Percentiles rank a stretch among this genome's conserved stretches.
Evolutionary conservation across 2,329 filamentous ascomycete species (phyloP).

Genomic region (Trichophyton verrucosum): DNA sequence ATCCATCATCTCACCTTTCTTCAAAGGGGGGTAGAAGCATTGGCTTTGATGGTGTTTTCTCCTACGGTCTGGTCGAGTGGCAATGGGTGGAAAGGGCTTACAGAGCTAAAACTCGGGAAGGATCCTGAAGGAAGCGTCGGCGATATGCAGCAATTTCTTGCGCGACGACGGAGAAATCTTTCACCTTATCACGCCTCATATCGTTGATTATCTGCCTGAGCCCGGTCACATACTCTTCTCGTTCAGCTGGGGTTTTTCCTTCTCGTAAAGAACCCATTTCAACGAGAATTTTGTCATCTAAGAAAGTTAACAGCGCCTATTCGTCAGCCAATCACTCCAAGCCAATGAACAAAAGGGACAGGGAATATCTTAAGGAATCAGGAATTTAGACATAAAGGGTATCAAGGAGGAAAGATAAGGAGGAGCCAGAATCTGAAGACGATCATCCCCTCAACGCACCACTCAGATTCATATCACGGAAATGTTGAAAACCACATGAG

Average conservation of each 20-base stretch:
- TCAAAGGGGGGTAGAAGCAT: background rate
- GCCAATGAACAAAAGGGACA: background rate
- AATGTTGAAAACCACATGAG: constrained; percentile 69
- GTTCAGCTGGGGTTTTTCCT: constrained; percentile 34
- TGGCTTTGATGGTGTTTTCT: background rate
- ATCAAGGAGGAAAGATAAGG: constrained; percentile 1
- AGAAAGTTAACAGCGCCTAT: constrained; percentile 26
- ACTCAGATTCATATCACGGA: constrained; percentile 55
- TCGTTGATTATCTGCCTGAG: constrained; percentile 39
- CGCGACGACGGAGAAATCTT: constrained; percentile 39
- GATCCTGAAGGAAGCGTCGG: constrained; percentile 38
- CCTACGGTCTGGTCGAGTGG: background rate
- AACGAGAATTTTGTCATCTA: constrained; percentile 41
- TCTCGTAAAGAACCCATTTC: constrained; percentile 38
- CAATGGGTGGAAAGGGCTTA: constrained; percentile 16
- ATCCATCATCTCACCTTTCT: background rate
- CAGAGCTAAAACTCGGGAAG: constrained; percentile 34
- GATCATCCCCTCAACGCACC: constrained; percentile 50
- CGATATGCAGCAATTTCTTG: constrained; percentile 39
- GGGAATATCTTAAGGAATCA: background rate
- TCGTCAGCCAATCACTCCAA: constrained; percentile 23
- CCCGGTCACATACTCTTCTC: constrained; percentile 33
- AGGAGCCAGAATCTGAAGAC: constrained; percentile 13
- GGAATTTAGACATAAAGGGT: background rate
- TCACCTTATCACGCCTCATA: constrained; percentile 38